These are phyloP conservation scores for Bipolaris gigantea DNA, from an alignment of 2,329 filamentous ascomycete genomes.

Conservation along the genomic window DNA sequence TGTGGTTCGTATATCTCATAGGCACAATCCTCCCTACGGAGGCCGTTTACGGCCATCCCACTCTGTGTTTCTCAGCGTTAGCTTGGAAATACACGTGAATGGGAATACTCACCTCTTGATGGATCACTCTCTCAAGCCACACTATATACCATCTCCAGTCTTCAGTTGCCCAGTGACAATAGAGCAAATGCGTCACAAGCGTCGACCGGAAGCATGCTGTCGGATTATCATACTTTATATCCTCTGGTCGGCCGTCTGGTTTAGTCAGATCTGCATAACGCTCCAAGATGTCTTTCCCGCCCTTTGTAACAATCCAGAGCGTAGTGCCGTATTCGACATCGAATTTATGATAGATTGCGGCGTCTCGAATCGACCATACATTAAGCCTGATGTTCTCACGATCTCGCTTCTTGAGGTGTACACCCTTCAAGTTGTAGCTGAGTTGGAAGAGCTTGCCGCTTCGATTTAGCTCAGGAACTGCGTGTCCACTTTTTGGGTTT, in stretches of 20 bases:
- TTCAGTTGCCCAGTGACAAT: conserved; percentile 47
- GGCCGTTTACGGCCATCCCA: conserved; percentile 20
- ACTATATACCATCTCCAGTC: conserved; percentile 50
- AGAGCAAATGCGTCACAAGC: conserved; percentile 45
- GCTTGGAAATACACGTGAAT: not conserved
- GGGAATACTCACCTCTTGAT: conserved; percentile 30
- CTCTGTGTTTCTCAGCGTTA: conserved; percentile 9
- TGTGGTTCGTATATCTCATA: conserved; percentile 18
- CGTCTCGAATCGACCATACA: conserved; percentile 46
- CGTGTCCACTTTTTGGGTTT: conserved; percentile 7
- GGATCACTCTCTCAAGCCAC: conserved; percentile 44
- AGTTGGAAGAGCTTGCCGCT: conserved; percentile 44
- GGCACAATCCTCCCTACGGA: conserved; percentile 12
- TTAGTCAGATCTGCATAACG: conserved; percentile 38
- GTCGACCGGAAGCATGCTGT: conserved; percentile 44
- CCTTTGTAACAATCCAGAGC: conserved; percentile 50
- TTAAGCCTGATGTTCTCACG: conserved; percentile 13
- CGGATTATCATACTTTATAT: conserved; percentile 35
- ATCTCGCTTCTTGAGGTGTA: conserved; percentile 14
- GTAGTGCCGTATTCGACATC: conserved; percentile 42
- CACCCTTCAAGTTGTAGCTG: conserved; percentile 43
- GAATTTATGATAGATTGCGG: conserved; percentile 47
- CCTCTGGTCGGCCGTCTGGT: conserved; percentile 33
- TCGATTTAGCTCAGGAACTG: conserved; percentile 30
- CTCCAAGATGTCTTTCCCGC: conserved; percentile 24